Conservation (phyloP, 139 green algal species). For the Closterium sp. region DNA sequence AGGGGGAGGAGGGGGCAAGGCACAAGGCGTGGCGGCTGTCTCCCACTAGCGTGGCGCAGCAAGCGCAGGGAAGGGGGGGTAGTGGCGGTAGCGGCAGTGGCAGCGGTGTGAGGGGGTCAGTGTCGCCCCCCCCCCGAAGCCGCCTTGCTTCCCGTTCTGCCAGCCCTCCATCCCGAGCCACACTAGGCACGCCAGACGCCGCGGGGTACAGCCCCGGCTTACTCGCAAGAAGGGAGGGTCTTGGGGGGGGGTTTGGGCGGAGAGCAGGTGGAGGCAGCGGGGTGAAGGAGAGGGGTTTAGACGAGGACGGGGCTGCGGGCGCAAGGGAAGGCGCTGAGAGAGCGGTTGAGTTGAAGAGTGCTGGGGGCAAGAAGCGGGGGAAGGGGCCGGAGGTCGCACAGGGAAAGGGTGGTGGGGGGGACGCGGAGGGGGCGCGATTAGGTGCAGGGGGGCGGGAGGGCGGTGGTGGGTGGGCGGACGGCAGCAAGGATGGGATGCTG, state of each 20-base stretch:
- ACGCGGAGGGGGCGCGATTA: no score
- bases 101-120: not conserved
- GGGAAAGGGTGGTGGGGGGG: not conserved
- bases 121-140: not conserved
- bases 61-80: not conserved
- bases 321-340: not conserved
- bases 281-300: not conserved
- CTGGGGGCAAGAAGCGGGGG: not conserved
- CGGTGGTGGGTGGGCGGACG: not conserved
- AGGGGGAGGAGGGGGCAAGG: not conserved
- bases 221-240: not conserved
- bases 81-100: not conserved
- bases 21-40: not conserved
- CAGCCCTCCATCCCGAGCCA: not conserved
- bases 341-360: not conserved
- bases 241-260: not conserved
- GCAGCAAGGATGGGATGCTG: not conserved
- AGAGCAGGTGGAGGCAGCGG: not conserved
- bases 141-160: not conserved
- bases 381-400: not conserved
- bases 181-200: not conserved
- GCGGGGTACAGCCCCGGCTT: not conserved
- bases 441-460: not conserved
- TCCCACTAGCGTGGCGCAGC: not conserved
- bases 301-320: not conserved